Conservation (phyloP, 1,284 basidiomycete species). For the Schizopora paradoxa region DNA sequence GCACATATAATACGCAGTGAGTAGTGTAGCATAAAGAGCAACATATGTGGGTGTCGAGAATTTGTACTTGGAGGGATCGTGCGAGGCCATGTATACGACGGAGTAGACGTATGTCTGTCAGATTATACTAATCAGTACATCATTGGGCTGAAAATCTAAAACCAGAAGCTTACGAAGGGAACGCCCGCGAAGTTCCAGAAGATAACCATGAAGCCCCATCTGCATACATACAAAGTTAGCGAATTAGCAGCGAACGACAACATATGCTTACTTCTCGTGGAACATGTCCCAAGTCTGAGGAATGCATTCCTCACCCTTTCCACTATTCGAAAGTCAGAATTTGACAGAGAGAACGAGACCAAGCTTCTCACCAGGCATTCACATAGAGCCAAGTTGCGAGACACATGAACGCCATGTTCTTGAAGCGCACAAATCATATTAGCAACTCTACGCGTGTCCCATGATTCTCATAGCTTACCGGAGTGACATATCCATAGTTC, state of each 20-base stretch:
- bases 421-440: constrained; percentile 11
- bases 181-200: constrained; percentile 98
- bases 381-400: constrained; percentile 95
- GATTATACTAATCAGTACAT: constrained; percentile 22
- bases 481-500: constrained; percentile 85
- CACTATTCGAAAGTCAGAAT: constrained; percentile 29
- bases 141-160: constrained; percentile 14
- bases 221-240: constrained; percentile 22
- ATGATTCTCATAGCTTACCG: constrained; percentile 43
- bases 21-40: constrained; percentile 66
- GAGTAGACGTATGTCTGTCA: constrained; percentile 93
- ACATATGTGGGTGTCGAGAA: constrained; percentile 80
- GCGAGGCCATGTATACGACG: constrained; percentile 96
- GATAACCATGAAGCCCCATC: constrained; percentile 90
- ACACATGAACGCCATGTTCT: constrained; percentile 98
- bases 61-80: constrained; percentile 81
- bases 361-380: constrained; percentile 78
- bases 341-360: neutral
- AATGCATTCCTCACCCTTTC: constrained; percentile 94
- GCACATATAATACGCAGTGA: constrained; percentile 83
- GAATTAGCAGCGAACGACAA: neutral
- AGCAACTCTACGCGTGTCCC: no score
- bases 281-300: constrained; percentile 99
- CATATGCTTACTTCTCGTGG: constrained; percentile 89
- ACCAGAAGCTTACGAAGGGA: constrained; percentile 76